phyloP scores from a whole-genome alignment of 2,329 filamentous ascomycete genomes.

The Diaporthe aspalathi region DNA sequence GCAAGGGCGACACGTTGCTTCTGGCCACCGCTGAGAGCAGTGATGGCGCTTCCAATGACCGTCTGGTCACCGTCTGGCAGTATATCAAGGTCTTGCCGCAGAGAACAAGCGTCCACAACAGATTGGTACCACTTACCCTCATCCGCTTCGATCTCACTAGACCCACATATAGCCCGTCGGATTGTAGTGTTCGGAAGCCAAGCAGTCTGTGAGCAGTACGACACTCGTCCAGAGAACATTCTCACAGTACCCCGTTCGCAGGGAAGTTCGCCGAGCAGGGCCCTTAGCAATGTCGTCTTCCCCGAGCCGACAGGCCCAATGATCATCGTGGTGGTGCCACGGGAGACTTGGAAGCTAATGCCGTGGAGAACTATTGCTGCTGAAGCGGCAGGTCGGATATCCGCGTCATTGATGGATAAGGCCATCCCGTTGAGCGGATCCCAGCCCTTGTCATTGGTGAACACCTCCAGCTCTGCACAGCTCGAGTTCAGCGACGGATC shows the following conservation, averaged over 20 bases:
- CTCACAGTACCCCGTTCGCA: neutral
- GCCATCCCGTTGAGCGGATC: neutral
- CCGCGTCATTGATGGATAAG: neutral
- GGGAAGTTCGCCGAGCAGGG: neutral
- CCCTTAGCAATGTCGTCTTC: neutral
- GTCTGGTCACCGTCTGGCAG: neutral
- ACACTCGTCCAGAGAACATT: neutral
- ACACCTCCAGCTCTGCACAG: neutral
- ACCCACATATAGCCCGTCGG: constrained; percentile 46
- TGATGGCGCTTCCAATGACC: neutral
- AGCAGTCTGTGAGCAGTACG: constrained; percentile 51
- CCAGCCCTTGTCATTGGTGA: neutral
- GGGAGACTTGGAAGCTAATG: neutral
- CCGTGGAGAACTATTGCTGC: neutral
- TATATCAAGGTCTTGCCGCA: neutral
- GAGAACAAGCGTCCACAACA: neutral
- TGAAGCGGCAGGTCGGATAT: neutral
- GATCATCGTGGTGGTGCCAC: neutral
- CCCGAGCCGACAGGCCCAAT: neutral
- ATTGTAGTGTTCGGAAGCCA: constrained; percentile 52
- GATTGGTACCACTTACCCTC: neutral
- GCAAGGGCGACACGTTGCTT: constrained; percentile 46
- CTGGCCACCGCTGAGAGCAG: neutral
- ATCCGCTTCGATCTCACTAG: neutral
- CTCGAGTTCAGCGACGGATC: neutral